Percentiles rank a stretch among this genome's conserved stretches.
These are phyloP conservation scores for Calendula officinalis DNA, from an alignment of 129 eudicot species.

Conservation along the genomic window DNA sequence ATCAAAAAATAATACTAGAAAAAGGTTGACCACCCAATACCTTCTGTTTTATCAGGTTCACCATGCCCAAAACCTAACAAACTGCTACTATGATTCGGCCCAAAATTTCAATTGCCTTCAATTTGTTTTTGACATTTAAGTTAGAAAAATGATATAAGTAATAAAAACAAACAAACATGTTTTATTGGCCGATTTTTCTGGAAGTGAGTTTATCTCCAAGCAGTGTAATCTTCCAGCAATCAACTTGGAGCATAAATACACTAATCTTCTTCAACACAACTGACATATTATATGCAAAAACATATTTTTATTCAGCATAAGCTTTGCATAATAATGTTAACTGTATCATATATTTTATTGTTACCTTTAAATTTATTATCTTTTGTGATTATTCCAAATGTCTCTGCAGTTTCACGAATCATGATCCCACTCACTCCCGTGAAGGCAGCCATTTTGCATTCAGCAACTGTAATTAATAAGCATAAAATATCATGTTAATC, in stretches of 20 bases:
- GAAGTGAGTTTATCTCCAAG: slow-evolving; percentile 71
- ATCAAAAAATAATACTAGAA: too few species aligned
- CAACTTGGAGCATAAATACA: slow-evolving; percentile 82
- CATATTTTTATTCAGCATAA: background rate
- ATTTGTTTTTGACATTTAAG: slow-evolving; percentile 1
- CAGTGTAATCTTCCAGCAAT: slow-evolving; percentile 88
- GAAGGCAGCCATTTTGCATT: slow-evolving; percentile 55
- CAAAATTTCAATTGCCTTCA: background rate
- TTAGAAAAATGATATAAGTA: background rate
- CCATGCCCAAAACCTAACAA: slow-evolving; percentile 12
- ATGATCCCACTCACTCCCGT: slow-evolving; percentile 71
- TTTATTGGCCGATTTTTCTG: slow-evolving; percentile 51
- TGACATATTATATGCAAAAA: slow-evolving; percentile 27
- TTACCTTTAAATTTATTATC: slow-evolving; percentile 74
- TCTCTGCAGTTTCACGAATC: slow-evolving; percentile 87
- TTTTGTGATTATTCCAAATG: slow-evolving; percentile 74
- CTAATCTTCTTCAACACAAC: slow-evolving; percentile 77
- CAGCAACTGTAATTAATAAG: slow-evolving; percentile 52
- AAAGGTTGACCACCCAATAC: too few species aligned
- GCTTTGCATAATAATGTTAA: background rate
- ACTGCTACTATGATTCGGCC: background rate
- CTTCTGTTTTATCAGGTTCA: too few species aligned
- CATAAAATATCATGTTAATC: background rate
- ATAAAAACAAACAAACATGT: background rate
- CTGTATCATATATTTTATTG: background rate